A percentile compares a stretch with the other conserved stretches of the same genome.
Evolutionary conservation across 805 yeast genomes (phyloP).

Genomic region (Nematodospora valgi): DNA sequence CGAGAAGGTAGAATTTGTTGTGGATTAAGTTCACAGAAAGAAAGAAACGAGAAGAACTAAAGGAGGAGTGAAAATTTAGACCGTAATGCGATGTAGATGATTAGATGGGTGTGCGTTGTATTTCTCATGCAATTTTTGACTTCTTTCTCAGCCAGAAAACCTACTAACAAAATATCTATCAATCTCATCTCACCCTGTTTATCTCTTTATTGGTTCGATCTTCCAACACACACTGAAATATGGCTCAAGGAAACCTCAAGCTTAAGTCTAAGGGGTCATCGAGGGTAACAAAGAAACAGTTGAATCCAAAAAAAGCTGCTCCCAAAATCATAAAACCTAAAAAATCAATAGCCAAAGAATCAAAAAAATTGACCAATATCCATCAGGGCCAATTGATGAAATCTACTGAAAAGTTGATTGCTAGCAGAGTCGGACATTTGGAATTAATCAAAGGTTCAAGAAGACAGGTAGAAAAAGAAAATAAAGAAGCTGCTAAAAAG

Average conservation of each 20-base stretch:
- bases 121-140: neutral
- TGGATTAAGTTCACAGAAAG: neutral
- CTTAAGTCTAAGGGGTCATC: constrained; percentile 47
- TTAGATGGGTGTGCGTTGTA: too few species aligned
- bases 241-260: constrained; percentile 77
- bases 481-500: constrained; percentile 36
- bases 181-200: constrained; percentile 6
- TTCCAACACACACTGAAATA: too few species aligned
- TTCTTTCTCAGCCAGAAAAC: constrained; percentile 3
- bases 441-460: constrained; percentile 90
- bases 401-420: constrained; percentile 79
- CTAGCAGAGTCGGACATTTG: constrained; percentile 90
- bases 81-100: too few species aligned
- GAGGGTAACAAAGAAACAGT: constrained; percentile 64
- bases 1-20: too few species aligned
- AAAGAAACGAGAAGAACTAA: too few species aligned
- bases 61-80: too few species aligned
- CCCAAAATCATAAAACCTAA: constrained; percentile 70
- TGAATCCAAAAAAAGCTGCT: constrained; percentile 63
- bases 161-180: neutral
- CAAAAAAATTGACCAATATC: constrained; percentile 55
- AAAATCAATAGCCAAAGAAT: constrained; percentile 45
- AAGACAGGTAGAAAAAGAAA: constrained; percentile 68
- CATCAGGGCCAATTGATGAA: constrained; percentile 52
- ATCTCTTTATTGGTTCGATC: constrained; percentile 1